phyloP scores from a whole-genome alignment of 1,284 basidiomycete species.

The Rhodotorula sp. region DNA sequence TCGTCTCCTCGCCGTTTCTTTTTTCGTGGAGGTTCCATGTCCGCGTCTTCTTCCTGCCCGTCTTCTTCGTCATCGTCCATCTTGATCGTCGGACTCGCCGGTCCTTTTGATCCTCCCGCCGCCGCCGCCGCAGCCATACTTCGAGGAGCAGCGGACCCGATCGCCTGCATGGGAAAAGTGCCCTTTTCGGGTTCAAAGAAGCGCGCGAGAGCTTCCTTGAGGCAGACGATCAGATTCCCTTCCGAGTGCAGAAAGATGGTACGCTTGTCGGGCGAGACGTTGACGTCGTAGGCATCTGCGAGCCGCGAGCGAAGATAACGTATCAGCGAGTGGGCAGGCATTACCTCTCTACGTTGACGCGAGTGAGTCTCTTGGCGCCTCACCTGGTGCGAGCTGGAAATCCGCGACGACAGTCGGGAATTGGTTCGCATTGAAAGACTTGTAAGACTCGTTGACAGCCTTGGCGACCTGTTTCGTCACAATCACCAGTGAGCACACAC shows the following conservation, averaged over 20 bases:
- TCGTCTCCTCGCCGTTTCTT: no score
- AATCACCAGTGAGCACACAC: no score
- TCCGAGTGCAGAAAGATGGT: conserved; percentile 92
- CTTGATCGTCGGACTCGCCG: background rate
- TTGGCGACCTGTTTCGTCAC: conserved; percentile 63
- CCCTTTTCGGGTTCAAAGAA: conserved; percentile 66
- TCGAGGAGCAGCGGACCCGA: conserved; percentile 4
- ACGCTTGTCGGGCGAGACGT: conserved; percentile 94
- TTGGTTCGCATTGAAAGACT: conserved; percentile 75
- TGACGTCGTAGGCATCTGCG: conserved; percentile 83
- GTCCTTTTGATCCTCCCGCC: background rate
- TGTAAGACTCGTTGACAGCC: conserved; percentile 84
- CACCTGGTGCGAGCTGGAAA: conserved; percentile 73
- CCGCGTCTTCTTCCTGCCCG: background rate
- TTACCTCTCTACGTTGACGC: background rate
- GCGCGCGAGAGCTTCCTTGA: conserved; percentile 61
- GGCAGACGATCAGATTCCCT: conserved; percentile 68
- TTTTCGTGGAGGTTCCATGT: no score
- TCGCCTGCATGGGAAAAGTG: conserved; percentile 56
- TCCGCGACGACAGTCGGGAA: conserved; percentile 80
- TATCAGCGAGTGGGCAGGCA: background rate
- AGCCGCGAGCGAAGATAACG: no score
- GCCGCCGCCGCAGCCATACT: no score
- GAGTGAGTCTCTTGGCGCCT: conserved; percentile 8
- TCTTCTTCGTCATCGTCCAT: background rate